phyloP scores from a whole-genome alignment of 192 early-diverging fungal species.

The Phycomyces nitens region DNA sequence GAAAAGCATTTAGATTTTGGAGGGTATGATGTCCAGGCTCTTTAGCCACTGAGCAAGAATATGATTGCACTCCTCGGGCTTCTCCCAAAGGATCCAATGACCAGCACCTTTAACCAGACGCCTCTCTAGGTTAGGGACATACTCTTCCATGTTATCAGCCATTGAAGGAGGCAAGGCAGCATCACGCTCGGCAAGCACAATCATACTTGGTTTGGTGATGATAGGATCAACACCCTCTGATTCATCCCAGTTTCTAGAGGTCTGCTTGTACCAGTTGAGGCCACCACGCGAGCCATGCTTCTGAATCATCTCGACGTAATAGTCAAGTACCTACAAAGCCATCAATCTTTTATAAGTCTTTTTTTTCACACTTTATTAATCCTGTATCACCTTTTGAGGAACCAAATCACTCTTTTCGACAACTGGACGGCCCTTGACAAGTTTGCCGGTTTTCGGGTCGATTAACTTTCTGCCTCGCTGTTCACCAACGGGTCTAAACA shows the following conservation, averaged over 20 bases:
- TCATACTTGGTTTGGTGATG: conserved; percentile 24
- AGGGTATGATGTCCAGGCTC: conserved; percentile 11
- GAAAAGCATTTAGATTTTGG: conserved; percentile 10
- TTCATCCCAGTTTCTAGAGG: conserved; percentile 27
- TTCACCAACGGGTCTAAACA: conserved; percentile 31
- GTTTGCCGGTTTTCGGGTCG: conserved; percentile 14
- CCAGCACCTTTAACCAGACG: conserved; percentile 25
- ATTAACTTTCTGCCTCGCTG: conserved; percentile 1
- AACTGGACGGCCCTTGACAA: conserved; percentile 16
- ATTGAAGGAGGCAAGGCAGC: conserved; percentile 32
- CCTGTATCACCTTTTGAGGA: conserved; percentile 20
- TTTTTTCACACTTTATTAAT: not conserved
- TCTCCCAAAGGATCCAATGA: conserved; percentile 40
- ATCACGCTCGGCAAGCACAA: conserved; percentile 34
- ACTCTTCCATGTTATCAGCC: conserved; percentile 26
- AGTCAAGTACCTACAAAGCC: conserved; percentile 34
- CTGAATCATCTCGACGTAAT: conserved; percentile 45
- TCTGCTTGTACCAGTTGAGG: conserved; percentile 55
- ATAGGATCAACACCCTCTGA: conserved; percentile 26
- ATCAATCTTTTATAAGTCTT: not conserved
- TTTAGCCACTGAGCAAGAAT: conserved; percentile 22
- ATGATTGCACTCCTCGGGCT: conserved; percentile 24
- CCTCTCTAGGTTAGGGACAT: conserved; percentile 26
- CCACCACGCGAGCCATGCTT: conserved; percentile 47
- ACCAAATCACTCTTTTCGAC: conserved; percentile 8